Base-by-base conservation (phyloP, 805 yeast species). In the Brettanomyces sp. region DNA sequence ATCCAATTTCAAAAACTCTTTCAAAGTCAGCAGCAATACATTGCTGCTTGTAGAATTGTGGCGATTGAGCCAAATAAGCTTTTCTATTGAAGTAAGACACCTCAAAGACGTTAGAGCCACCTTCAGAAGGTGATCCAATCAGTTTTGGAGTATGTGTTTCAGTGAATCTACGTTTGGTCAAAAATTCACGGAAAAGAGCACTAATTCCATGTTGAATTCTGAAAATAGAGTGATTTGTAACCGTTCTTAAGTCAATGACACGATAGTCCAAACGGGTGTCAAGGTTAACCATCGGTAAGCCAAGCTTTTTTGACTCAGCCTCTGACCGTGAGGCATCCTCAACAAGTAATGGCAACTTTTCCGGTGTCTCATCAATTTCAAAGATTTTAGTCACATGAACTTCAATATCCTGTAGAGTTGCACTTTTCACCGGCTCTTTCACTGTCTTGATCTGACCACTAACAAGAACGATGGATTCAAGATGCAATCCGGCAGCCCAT, bases 11-110 rank as follows among this genome's bases (percentile, higher is more conserved):
- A 64, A 80, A 93, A 42, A 93, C 99, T 59, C 79, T 80, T 73
- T 93, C 99, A 59, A 91, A 93, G 72, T 93, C 99, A 49, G 95
- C 95, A 41, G 97, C 96, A 69, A 93, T 93, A 66, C 91, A 79
- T 76, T 91, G 96, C 73, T 93, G 98, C 74, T 93, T 93, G 75
- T 93, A 87, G 56, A 93, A 77, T 74, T 93, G 99, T 43, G 99
- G 99, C 37, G 96, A 87, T 73, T 93, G 99, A 14, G 99, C 99
- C 64, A 93, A 72, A 67, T 77, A 93, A 5, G 98, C 98, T 51
- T 83, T 81, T 51, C 88, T 80, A 66, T 91, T 91, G 78, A 93
- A 93, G 69, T 93, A 93, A 39, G 85, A 73, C 49, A 93, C 85
- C 68, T 89, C 95, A 69, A 93, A 93, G 42, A 93, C 98, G 65